phyloP scores from a whole-genome alignment of 371 early-diverging fungal genomes.

The Apophysomyces elegans region DNA sequence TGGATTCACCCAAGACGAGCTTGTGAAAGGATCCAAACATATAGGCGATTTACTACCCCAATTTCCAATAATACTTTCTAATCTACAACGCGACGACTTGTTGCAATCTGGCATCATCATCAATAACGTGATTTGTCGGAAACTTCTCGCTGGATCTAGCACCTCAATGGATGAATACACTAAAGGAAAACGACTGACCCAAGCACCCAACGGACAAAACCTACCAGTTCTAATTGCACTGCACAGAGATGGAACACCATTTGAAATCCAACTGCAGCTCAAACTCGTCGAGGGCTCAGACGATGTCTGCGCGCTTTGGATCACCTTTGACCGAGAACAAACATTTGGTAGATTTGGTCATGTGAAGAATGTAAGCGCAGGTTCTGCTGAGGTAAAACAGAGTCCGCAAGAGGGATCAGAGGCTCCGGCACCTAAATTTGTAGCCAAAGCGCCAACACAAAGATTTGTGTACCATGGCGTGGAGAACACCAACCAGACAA shows the following conservation, averaged over 20 bases:
- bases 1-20: slow-evolving; percentile 61
- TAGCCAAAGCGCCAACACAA: not conserved
- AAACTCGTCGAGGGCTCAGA: slow-evolving; percentile 56
- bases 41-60: slow-evolving; percentile 68
- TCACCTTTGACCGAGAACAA: slow-evolving; percentile 66
- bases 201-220: slow-evolving; percentile 40
- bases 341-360: slow-evolving; percentile 56
- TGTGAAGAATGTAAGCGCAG: not conserved
- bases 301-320: slow-evolving; percentile 70
- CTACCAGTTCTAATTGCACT: slow-evolving; percentile 60
- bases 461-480: slow-evolving; percentile 8
- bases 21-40: slow-evolving; percentile 42
- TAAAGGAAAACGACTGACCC: slow-evolving; percentile 27
- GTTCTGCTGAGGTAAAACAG: slow-evolving; percentile 17
- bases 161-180: slow-evolving; percentile 5
- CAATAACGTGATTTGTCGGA: slow-evolving; percentile 40
- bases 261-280: slow-evolving; percentile 68
- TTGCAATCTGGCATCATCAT: slow-evolving; percentile 45
- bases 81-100: slow-evolving; percentile 39
- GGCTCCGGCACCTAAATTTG: slow-evolving; percentile 19
- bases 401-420: slow-evolving; percentile 28
- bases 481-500: slow-evolving; percentile 8
- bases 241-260: slow-evolving; percentile 67
- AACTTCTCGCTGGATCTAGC: slow-evolving; percentile 25
- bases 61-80: slow-evolving; percentile 55